Evolutionary conservation across 371 early-diverging fungal species (phyloP), one percentile per base, ranked within the genome.

Genomic region (Rhizopus microsporus): DNA sequence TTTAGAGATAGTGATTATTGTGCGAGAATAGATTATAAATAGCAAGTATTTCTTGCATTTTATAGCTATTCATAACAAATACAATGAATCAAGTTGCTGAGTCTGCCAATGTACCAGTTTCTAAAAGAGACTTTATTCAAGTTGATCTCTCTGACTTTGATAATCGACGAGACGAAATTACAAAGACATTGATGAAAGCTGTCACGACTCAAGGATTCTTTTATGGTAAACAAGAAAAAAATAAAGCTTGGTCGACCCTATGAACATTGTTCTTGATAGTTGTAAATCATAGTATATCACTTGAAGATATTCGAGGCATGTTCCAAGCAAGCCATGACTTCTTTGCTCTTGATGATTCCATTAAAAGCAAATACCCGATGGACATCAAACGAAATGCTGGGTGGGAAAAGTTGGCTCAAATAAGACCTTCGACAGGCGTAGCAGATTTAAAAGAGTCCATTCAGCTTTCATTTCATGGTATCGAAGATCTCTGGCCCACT

Each of bases 381-480:
- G 72, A 72, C 49, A 62, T 65, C 10, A 58, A 63, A 16, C 55
- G 72, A 56, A 72, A 72, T 35, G 72, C 72, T 8, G 72, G 68
- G 32, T 72, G 66, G 65, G 72, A 72, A 23, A 68, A 68, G 34
- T 43, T 72, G 8, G 63, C 66, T 16, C 72, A 72, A 56, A 63
- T 72, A 30, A 62, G 72, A 5, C 72, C 72, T 12, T 65, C 65
- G 2, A 72, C 72, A 9, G 72, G 72, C 38, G 65, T 72, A 30
- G 66, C 69, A 10, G 72, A 72, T 42, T 53, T 72, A 13, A 72
- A 72, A 51, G 72, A 72, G 50, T 72, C 72, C 7, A 62, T 65
- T 31, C 72, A 72, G 16, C 46, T 72, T 33, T 63, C 66, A 8
- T 72, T 68, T 17, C 72, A 72, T 40, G 52, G 62, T 10, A 68